phyloP scores from a whole-genome alignment of 2,329 filamentous ascomycete genomes.

The Triangularia setosa region DNA sequence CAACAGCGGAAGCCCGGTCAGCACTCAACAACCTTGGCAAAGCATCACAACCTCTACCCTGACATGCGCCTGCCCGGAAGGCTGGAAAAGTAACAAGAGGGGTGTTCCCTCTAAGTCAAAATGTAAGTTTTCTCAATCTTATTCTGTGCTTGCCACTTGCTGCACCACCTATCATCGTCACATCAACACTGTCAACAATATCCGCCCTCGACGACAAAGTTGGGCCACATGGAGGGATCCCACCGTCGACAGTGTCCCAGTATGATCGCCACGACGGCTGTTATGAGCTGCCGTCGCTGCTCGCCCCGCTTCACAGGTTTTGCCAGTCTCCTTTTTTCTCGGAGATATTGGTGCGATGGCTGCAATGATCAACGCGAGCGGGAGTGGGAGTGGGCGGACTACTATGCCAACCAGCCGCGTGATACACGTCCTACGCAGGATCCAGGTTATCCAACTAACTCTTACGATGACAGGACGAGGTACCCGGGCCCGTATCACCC shows the following conservation, averaged over 20 bases:
- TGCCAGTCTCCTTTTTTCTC: not conserved
- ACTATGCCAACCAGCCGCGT: slow-evolving; percentile 1
- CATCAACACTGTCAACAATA: not conserved
- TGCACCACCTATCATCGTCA: not conserved
- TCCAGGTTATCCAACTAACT: slow-evolving; percentile 25
- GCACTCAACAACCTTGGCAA: not conserved
- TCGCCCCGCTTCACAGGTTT: too few relatives aligned
- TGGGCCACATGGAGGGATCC: not conserved
- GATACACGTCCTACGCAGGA: slow-evolving; percentile 1
- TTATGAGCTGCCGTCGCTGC: too few relatives aligned
- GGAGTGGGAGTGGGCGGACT: not conserved
- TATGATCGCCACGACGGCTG: not conserved
- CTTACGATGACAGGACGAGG: slow-evolving; percentile 45
- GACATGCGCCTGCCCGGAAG: not conserved
- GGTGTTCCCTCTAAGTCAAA: not conserved
- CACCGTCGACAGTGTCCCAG: not conserved
- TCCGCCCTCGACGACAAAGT: not conserved
- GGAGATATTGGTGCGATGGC: not conserved
- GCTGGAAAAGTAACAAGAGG: not conserved
- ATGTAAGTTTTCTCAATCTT: not conserved
- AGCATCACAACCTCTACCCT: not conserved
- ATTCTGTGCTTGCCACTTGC: not conserved
- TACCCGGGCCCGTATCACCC: slow-evolving; percentile 60
- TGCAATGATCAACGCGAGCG: not conserved
- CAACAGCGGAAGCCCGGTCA: not conserved